Base-by-base conservation (phyloP, 345 rosid genomes). In the Gossypium turneri region DNA sequence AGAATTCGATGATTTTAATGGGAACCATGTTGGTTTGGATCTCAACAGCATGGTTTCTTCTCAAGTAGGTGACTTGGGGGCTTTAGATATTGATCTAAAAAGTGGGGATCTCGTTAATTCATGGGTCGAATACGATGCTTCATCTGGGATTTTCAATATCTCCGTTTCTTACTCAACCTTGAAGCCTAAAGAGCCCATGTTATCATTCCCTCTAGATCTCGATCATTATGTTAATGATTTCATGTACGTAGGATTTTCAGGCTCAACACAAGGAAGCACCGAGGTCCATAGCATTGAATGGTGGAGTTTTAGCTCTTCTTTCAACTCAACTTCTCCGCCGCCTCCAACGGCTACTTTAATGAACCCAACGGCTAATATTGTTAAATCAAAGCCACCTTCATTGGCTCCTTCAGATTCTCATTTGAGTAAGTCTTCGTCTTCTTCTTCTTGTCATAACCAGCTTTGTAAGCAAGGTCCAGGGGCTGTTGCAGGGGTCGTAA, bases 251-350 rank as follows among this genome's bases (percentile, higher is more conserved):
- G 99, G 99, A 43, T 96, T 96, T 78, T 89, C 99, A 53, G 99
- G 98, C 53, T 96, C 99, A 9, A 96, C 99, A 2, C 97, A 93
- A 77, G 99, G 99, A 6, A 96, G 99, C 73, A 96, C 99, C 9
- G 99, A 96, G 87, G 80, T 84, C 75, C 99, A 96, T 78, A 96
- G 88, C 50, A 87, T 96, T 16, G 94, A 93, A 22, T 93, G 94
- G 97, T 96, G 99, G 99, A 96, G 97, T 56, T 96, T 96, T 68
- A 88, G 84, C 75, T 90, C 97, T 16, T 85, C 91, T 1, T 89
- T 90, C 62, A 87, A 78, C 38, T 84, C 85, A 8, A 68, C 45
- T 56, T 58, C 86, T 70, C 94, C 97, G 51, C 97, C 94, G 64
- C 92, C 95, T n/a, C 85, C 90, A n/a, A 78, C 87, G 8, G 59